Base-by-base conservation (phyloP, 1,139 yeast species). In the Waltiozyma sp. region DNA sequence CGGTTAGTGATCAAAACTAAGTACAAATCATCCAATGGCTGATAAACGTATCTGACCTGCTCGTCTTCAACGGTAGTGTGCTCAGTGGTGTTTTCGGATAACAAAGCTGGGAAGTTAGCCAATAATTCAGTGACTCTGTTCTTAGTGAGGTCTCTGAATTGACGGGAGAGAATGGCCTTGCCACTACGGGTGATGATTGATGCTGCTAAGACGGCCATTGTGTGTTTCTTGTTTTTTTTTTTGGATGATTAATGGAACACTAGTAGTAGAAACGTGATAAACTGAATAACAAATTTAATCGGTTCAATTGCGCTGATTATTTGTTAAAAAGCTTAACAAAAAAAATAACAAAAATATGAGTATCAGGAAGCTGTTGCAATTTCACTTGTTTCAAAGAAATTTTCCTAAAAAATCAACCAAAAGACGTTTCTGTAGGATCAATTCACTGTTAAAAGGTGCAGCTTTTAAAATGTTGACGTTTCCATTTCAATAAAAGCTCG, bases 21-120 rank as follows among this genome's bases (percentile, higher is more conserved):
- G 63, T 88, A 91, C 49, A 87, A 78, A 54, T 89, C 97, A 60
- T 93, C 98, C 57, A 93, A 73, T 43, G 98, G 96, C 63, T 88
- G 96, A 65, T 87, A 93, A 42, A 93, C 94, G 60, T 86, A 93
- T 63, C 99, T 80, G 40, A 88, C 93, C 53, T 77, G 78, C 45
- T 85, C 96, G 59, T 87, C 95, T 63, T 93, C 98, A 37, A 88
- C 94, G 6, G 95, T 84, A 40, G 98, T 91, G 61, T 89, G 95
- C 66, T 88, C 96, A 41, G 84, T 74, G 45, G 82, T 77, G 37
- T 73, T 67, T 48, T 75, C 79, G 43, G 86, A 74, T 46, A 89
- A 76, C 56, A 91, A 72, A 49, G 81, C 70, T 42, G 96, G 96
- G 64, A 91, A 88, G 55, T 80, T 83, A 36, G 96, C 83, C 58